Base-by-base conservation (phyloP, 2,329 filamentous ascomycete genomes). In the Diaporthe velutina region DNA sequence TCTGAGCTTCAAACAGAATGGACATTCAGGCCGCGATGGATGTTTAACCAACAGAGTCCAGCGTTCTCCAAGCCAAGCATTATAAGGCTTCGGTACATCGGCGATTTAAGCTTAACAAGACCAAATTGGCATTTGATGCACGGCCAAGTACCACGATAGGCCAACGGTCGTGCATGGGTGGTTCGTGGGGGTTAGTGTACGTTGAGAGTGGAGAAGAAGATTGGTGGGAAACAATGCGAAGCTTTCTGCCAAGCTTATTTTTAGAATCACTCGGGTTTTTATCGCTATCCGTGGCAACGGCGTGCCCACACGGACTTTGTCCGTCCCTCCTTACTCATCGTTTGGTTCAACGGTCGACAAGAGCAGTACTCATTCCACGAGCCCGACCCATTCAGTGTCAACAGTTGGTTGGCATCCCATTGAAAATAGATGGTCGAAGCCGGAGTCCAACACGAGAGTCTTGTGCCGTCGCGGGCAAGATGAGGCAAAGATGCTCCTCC, bases 161-260 rank as follows among this genome's bases (percentile, higher is more conserved):
- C 54, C 9, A 35, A 33, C 54, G 54, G 25, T 19, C 25, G 22
- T 55, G 54, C 54, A 33, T 22, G 25, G 28, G 8, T 55, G 54
- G 54, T 30, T 55, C 54, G 54, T 55, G 54, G 54, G 52, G 54
- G 28, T 35, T 33, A 17, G 8, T n/a, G n/a, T n/a, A n/a, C n/a
- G n/a, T 35, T 19, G 28, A 19, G 13, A 30, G 54, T 55, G 54
- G 54, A 33, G 54, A 55, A 33, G 54, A 55, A 10, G 1, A 15
- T 22, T 55, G 54, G 30, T 55, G 30, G 54, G 15, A 30, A 33
- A 55, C 17, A 55, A 55, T 6, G 22, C 30, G 28, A 55, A 55
- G 54, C 54, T 55, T 55, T 55, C 54, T 55, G 54, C 22, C 15
- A 55, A 30, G 7, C 54, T 55, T 55, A 55, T 55, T 55, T 55